Conservation (phyloP, 2,329 filamentous ascomycete species). For the Claviceps sp. region DNA sequence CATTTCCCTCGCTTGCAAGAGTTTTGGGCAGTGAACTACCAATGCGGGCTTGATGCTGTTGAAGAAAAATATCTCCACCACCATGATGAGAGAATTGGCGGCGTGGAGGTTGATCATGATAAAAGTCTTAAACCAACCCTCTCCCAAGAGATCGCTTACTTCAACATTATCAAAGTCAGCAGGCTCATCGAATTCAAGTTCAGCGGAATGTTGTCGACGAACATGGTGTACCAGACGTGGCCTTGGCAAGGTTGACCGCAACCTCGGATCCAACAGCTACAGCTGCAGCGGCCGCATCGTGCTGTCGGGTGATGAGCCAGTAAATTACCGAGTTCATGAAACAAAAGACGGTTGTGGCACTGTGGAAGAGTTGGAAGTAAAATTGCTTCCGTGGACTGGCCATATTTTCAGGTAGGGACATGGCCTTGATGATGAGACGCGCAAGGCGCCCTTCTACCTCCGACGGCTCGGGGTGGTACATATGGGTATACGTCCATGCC, state of each 20-base stretch:
- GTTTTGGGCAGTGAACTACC: constrained; percentile 19
- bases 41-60: constrained; percentile 40
- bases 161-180: constrained; percentile 8
- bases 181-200: too few relatives aligned
- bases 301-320: constrained; percentile 28
- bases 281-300: constrained; percentile 10
- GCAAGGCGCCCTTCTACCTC: constrained; percentile 23
- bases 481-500: constrained; percentile 39
- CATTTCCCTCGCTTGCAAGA: background rate
- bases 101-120: constrained; percentile 32
- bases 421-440: constrained; percentile 21
- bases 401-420: constrained; percentile 33
- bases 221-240: constrained; percentile 13
- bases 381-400: constrained; percentile 28
- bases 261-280: background rate
- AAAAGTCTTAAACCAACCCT: constrained; percentile 34
- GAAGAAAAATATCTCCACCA: constrained; percentile 32
- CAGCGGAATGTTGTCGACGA: background rate
- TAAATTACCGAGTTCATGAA: constrained; percentile 39
- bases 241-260: background rate
- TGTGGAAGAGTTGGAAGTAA: constrained; percentile 38
- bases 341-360: constrained; percentile 29
- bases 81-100: constrained; percentile 28
- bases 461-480: constrained; percentile 31
- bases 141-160: constrained; percentile 35